These are phyloP conservation scores for Leccinum arenicola DNA, from an alignment of 768 basidiomycete species.

Conservation along the genomic window DNA sequence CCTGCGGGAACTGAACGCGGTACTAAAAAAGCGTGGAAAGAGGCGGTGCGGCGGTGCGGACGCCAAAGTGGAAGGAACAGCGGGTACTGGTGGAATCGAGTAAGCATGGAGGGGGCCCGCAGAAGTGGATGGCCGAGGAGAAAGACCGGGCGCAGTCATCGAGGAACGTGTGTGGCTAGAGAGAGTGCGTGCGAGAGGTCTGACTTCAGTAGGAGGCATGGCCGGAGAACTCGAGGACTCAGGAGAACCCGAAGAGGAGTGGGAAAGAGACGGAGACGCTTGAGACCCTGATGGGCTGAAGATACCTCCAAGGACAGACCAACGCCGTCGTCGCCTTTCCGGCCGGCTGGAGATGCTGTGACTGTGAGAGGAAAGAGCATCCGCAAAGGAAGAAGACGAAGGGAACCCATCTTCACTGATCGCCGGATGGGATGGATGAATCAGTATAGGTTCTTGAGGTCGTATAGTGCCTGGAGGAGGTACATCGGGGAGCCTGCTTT, in stretches of 20 bases:
- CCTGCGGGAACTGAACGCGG: slow-evolving; percentile 57
- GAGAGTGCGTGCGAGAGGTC: slow-evolving; percentile 25
- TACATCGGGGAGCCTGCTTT: slow-evolving; percentile 73
- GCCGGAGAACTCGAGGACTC: slow-evolving; percentile 18
- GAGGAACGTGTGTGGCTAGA: slow-evolving; percentile 22
- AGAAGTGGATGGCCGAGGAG: slow-evolving; percentile 36
- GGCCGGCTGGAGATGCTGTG: slow-evolving; percentile 32
- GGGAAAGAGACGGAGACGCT: slow-evolving; percentile 27
- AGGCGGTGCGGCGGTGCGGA: slow-evolving; percentile 54
- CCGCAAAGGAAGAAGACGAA: slow-evolving; percentile 47
- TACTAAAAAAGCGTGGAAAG: slow-evolving; percentile 66
- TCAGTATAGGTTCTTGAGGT: slow-evolving; percentile 66
- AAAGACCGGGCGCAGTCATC: slow-evolving; percentile 10
- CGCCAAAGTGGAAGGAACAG: slow-evolving; percentile 31
- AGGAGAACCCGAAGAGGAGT: slow-evolving; percentile 19
- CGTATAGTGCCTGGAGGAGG: slow-evolving; percentile 67
- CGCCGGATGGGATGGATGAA: slow-evolving; percentile 43
- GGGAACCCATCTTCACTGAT: slow-evolving; percentile 42
- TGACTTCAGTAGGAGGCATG: slow-evolving; percentile 16
- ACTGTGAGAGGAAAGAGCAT: slow-evolving; percentile 35
- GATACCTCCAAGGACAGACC: slow-evolving; percentile 65
- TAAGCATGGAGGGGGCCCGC: slow-evolving; percentile 24
- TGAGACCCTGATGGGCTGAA: slow-evolving; percentile 29
- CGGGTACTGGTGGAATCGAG: slow-evolving; percentile 18
- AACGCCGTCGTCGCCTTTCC: slow-evolving; percentile 55